Evolutionary conservation across 768 basidiomycete species (phyloP).

Genomic region (Lactifluus subvellereus): DNA sequence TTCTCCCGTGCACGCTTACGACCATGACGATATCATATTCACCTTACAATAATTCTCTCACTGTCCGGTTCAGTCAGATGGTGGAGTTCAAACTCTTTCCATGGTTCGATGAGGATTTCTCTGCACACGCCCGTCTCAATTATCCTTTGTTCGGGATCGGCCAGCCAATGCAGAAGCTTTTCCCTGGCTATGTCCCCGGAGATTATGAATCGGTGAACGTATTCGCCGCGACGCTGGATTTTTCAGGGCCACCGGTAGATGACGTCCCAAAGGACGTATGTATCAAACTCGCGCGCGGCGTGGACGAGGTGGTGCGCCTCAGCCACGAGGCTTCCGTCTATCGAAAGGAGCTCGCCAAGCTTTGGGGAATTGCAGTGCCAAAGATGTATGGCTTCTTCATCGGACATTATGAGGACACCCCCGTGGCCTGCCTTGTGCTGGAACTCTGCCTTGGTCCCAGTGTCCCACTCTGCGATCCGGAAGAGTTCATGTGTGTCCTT

Average conservation of each 20-base stretch:
- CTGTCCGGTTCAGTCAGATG: conserved; percentile 4
- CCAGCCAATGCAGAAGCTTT: neutral
- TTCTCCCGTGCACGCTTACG: neutral
- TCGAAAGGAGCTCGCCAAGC: conserved; percentile 8
- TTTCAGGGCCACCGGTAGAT: neutral
- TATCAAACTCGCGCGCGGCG: conserved; percentile 14
- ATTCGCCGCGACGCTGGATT: conserved; percentile 17
- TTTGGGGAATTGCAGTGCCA: conserved; percentile 18
- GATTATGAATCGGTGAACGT: neutral
- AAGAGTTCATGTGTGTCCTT: conserved; percentile 9
- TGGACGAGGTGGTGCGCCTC: conserved; percentile 16
- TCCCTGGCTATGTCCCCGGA: neutral
- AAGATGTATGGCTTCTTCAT: conserved; percentile 19
- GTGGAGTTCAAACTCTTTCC: conserved; percentile 14
- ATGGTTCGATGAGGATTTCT: conserved; percentile 9
- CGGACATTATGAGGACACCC: neutral
- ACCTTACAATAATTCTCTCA: neutral
- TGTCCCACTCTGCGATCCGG: neutral
- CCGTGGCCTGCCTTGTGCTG: conserved; percentile 14
- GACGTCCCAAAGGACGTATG: conserved; percentile 11
- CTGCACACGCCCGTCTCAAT: conserved; percentile 10
- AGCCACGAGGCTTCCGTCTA: conserved; percentile 20
- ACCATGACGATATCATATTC: conserved; percentile 10
- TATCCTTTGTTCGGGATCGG: conserved; percentile 6
- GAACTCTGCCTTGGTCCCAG: conserved; percentile 9